Evolutionary conservation across 2,329 filamentous ascomycete genomes (phyloP).

Genomic region (Colletotrichum tropicale): DNA sequence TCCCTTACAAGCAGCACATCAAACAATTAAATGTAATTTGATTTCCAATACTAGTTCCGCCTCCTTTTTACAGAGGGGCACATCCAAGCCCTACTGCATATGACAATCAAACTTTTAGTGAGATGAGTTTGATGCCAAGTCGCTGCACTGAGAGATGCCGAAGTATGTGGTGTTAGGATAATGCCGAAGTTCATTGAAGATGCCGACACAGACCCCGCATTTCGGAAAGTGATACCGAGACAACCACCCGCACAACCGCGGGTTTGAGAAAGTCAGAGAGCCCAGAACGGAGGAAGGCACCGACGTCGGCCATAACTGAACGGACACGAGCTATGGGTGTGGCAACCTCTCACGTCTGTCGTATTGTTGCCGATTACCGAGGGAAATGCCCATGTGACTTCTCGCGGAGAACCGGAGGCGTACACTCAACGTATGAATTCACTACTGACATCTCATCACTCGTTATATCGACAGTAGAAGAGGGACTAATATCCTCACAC

Average conservation of each 20-base stretch:
- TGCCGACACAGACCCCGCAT: not conserved
- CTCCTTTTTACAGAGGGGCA: not conserved
- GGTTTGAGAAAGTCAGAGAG: not conserved
- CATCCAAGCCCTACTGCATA: not conserved
- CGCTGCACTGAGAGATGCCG: not conserved
- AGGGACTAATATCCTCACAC: not conserved
- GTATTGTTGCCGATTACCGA: not conserved
- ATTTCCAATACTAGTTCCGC: not conserved
- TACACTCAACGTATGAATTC: not conserved
- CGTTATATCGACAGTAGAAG: not conserved
- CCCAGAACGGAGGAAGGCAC: not conserved
- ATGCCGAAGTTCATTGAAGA: not conserved
- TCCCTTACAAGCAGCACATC: not conserved
- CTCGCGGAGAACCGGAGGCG: not conserved
- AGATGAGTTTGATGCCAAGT: not conserved
- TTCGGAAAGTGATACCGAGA: not conserved
- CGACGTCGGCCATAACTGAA: not conserved
- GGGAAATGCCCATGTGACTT: not conserved
- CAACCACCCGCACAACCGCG: not conserved
- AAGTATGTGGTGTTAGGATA: not conserved
- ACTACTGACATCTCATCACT: not conserved
- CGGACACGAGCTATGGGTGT: too few relatives aligned
- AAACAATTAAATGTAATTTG: not conserved
- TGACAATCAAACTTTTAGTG: accelerated
- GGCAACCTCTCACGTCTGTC: not conserved